Evolutionary conservation across 345 rosid species (phyloP).

Genomic region (Populus euphratica): DNA sequence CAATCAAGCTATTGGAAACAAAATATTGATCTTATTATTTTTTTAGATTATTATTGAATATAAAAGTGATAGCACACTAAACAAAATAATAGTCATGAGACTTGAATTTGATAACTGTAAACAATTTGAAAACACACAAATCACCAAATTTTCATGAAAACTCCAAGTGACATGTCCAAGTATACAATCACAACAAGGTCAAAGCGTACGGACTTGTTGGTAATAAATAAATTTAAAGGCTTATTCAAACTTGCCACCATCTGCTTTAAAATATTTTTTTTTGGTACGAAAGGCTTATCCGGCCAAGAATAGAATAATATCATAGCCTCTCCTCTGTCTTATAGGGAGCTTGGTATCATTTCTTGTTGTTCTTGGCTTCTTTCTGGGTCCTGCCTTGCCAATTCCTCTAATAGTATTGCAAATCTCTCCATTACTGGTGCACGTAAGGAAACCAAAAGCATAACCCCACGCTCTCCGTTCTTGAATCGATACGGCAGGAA

Average conservation of each 20-base stretch:
- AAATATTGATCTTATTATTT: not conserved
- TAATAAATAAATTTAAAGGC: too few relatives aligned
- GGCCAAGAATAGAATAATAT: too few relatives aligned
- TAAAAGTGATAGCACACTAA: not conserved
- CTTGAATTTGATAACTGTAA: too few relatives aligned
- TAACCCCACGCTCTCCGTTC: constrained; percentile 17
- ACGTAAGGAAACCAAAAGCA: constrained; percentile 12
- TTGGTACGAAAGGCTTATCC: too few relatives aligned
- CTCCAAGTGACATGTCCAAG: not conserved
- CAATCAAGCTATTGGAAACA: not conserved
- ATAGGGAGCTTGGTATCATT: not conserved
- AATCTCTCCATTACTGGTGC: constrained; percentile 11
- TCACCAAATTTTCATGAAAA: not conserved
- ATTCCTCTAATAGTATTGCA: not conserved
- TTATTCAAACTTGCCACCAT: too few relatives aligned
- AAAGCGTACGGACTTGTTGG: too few relatives aligned
- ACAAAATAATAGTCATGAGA: not conserved
- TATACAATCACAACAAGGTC: too few relatives aligned
- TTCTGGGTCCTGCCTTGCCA: not conserved
- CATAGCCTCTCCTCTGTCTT: not conserved
- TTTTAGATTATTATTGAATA: too few relatives aligned
- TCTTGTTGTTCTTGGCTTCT: not conserved
- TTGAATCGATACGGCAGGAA: not conserved
- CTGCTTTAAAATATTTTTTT: too few relatives aligned
- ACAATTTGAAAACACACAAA: not conserved